phyloP scores from a whole-genome alignment of 208 protist species.

The Leishmania amazonensis region DNA sequence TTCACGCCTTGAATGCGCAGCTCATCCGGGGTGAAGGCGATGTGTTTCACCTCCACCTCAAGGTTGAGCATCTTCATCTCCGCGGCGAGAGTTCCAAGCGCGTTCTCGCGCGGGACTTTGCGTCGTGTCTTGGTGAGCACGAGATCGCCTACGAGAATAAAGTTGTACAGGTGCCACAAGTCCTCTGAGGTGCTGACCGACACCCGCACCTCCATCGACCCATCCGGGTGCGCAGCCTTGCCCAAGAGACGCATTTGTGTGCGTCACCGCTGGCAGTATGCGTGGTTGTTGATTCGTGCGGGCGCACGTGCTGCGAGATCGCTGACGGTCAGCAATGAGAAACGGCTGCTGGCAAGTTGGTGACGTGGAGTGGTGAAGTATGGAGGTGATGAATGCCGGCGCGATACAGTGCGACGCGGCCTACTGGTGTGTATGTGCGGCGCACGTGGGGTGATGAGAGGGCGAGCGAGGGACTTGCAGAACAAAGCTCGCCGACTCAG shows the following conservation, averaged over 20 bases:
- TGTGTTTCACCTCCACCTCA: slow-evolving; percentile 53
- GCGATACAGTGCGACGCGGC: background rate
- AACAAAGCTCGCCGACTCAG: background rate
- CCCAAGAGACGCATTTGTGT: slow-evolving; percentile 66
- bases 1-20: slow-evolving; percentile 90
- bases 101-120: slow-evolving; percentile 72
- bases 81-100: slow-evolving; percentile 41
- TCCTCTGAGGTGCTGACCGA: slow-evolving; percentile 92
- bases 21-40: slow-evolving; percentile 80
- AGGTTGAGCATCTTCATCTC: slow-evolving; percentile 70
- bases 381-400: background rate
- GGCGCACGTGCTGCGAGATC: background rate
- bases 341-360: background rate
- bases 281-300: no score
- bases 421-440: background rate
- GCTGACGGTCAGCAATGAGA: background rate
- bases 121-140: slow-evolving; percentile 78
- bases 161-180: slow-evolving; percentile 98
- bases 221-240: slow-evolving; percentile 55
- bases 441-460: background rate
- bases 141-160: slow-evolving; percentile 88
- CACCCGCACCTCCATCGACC: slow-evolving; percentile 87
- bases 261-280: background rate
- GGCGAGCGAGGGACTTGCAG: background rate
- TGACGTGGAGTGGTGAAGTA: background rate